phyloP scores from a whole-genome alignment of 176 grass and related monocot species.

The Cocos nucifera region DNA sequence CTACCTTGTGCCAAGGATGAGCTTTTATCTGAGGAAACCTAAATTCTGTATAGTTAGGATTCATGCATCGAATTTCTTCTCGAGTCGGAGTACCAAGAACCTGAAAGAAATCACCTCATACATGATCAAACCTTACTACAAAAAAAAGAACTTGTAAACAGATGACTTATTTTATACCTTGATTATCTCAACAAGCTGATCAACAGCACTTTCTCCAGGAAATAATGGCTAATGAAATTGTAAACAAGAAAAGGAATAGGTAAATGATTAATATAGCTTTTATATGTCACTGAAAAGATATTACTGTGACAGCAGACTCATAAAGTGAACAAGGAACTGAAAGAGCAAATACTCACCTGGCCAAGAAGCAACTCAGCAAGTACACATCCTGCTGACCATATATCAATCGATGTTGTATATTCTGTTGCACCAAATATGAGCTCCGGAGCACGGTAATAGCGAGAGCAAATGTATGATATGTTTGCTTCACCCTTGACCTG shows the following conservation, averaged over 20 bases:
- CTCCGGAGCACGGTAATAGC: conserved; percentile 96
- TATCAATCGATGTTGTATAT: conserved; percentile 95
- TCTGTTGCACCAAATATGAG: conserved; percentile 96
- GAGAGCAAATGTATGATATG: conserved; percentile 98
- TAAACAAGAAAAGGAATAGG: neutral
- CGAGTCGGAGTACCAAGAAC: conserved; percentile 78
- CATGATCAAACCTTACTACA: conserved; percentile 1
- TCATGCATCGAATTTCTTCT: conserved; percentile 76
- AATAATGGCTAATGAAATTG: conserved; percentile 46
- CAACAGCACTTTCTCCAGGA: conserved; percentile 70
- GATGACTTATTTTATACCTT: conserved; percentile 28
- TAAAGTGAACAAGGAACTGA: too few species aligned
- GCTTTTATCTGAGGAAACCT: conserved; percentile 76
- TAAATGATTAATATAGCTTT: too few species aligned
- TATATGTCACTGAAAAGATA: too few species aligned
- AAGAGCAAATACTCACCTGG: conserved; percentile 37
- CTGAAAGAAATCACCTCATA: conserved; percentile 21
- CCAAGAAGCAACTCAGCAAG: conserved; percentile 92
- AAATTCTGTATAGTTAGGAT: conserved; percentile 65
- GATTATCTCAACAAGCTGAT: conserved; percentile 77
- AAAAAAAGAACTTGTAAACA: conserved; percentile 4
- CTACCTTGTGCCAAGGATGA: conserved; percentile 70
- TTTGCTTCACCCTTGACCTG: conserved; percentile 94
- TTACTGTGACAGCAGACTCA: too few species aligned
- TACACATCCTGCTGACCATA: conserved; percentile 98